These are phyloP conservation scores for Saxispiralis lemnorum DNA, from an alignment of 495 filamentous ascomycete genomes.

Conservation along the genomic window DNA sequence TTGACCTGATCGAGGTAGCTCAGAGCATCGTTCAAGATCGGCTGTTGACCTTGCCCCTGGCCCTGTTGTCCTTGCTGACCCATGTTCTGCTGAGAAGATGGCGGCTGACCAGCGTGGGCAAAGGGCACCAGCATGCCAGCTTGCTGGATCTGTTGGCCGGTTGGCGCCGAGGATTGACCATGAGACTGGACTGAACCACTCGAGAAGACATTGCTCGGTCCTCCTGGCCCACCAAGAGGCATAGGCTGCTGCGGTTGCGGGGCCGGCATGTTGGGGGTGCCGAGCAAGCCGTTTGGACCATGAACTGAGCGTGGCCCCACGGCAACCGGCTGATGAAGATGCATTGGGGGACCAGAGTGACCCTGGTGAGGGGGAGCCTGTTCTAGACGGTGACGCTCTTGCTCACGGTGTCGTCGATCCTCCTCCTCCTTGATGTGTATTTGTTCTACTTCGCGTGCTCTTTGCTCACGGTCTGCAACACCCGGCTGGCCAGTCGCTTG, in stretches of 20 bases:
- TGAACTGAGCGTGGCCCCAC: conserved; percentile 49
- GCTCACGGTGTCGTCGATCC: conserved; percentile 44
- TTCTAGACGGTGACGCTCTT: conserved; percentile 34
- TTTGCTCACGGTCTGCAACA: conserved; percentile 7
- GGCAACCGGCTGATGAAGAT: conserved; percentile 75
- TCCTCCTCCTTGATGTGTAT: conserved; percentile 34
- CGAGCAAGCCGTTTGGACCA: conserved; percentile 70
- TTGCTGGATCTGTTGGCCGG: conserved; percentile 31
- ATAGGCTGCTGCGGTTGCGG: conserved; percentile 30
- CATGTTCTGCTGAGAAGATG: conserved; percentile 13
- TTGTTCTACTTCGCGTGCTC: conserved; percentile 11
- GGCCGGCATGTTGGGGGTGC: conserved; percentile 42
- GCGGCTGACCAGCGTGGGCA: conserved; percentile 7
- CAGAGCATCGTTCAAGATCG: conserved; percentile 88
- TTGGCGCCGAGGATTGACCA: conserved; percentile 32
- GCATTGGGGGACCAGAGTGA: conserved; percentile 56
- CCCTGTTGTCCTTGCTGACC: conserved; percentile 7
- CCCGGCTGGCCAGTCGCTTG: conserved; percentile 13
- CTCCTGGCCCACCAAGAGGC: conserved; percentile 47
- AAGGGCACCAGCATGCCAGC: conserved; percentile 22
- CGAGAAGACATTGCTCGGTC: conserved; percentile 47
- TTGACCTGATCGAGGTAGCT: conserved; percentile 98
- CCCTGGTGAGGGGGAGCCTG: conserved; percentile 51
- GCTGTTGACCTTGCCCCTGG: conserved; percentile 58
- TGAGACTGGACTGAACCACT: conserved; percentile 47